These are phyloP conservation scores for Sambucus nigra DNA, from an alignment of 129 eudicot genomes.

Conservation along the genomic window DNA sequence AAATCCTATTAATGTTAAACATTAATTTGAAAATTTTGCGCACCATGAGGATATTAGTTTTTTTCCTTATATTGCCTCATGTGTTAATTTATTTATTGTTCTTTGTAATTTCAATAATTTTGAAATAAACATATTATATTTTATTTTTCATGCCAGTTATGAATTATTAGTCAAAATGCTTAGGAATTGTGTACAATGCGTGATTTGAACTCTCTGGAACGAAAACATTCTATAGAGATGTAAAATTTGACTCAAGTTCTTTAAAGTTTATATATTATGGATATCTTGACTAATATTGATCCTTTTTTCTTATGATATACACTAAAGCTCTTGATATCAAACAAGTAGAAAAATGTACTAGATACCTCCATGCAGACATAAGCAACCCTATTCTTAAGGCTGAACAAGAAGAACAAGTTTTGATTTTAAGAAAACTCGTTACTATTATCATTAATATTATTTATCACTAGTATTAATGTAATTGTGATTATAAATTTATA, in stretches of 20 bases:
- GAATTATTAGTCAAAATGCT: not conserved
- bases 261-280: too few species aligned
- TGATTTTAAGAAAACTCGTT: too few species aligned
- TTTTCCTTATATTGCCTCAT: not conserved
- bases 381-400: constrained; percentile 60
- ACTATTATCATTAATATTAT: too few species aligned
- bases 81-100: not conserved
- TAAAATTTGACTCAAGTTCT: not conserved
- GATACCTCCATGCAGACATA: constrained; percentile 47
- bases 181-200: not conserved
- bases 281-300: not conserved
- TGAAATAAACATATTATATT: too few species aligned
- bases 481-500: too few species aligned
- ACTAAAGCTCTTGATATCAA: constrained; percentile 49
- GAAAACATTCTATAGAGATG: not conserved
- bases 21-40: too few species aligned
- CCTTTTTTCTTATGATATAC: constrained; percentile 1
- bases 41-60: too few species aligned
- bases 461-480: too few species aligned
- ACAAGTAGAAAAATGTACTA: constrained; percentile 60
- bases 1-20: too few species aligned
- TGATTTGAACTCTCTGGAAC: not conserved
- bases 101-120: too few species aligned
- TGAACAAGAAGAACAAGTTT: constrained; percentile 78
- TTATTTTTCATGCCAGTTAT: too few species aligned